Conservation (phyloP, 441 rosid species). For the Oxalis stricta region DNA sequence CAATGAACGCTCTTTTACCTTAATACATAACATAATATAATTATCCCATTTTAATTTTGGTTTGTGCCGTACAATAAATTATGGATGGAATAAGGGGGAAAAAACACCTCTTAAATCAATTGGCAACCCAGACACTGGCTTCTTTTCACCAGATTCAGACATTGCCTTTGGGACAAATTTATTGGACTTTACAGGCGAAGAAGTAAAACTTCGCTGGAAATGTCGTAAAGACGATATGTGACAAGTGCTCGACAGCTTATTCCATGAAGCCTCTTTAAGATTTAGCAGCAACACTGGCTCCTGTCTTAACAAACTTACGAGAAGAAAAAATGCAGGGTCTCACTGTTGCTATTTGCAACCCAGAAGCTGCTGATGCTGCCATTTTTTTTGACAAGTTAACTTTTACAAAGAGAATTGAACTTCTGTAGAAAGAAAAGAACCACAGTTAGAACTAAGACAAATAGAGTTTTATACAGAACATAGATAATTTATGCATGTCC, state of each 20-base stretch:
- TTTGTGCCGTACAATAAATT: background rate
- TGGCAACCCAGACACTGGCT: constrained; percentile 45
- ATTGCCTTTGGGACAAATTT: constrained; percentile 39
- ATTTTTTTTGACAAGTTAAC: constrained; percentile 23
- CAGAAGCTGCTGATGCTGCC: constrained; percentile 47
- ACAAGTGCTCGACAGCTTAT: constrained; percentile 31
- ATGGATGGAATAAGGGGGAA: background rate
- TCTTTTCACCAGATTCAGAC: constrained; percentile 41
- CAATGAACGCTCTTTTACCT: constrained; percentile 93
- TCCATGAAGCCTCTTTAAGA: constrained; percentile 33
- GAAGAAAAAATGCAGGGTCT: constrained; percentile 44
- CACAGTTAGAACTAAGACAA: background rate
- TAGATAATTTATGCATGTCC: background rate
- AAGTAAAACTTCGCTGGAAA: constrained; percentile 17
- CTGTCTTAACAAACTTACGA: constrained; percentile 24
- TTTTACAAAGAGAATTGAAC: constrained; percentile 5
- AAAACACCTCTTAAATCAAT: constrained; percentile 64
- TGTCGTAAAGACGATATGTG: constrained; percentile 29
- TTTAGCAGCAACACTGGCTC: constrained; percentile 23
- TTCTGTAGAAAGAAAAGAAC: constrained; percentile 11
- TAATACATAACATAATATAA: constrained; percentile 4
- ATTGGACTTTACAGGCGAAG: constrained; percentile 21
- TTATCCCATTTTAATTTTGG: background rate
- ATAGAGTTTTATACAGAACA: background rate
- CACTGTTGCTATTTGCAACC: constrained; percentile 42